phyloP scores from a whole-genome alignment of 768 basidiomycete genomes.

The Calocera viscosa region DNA sequence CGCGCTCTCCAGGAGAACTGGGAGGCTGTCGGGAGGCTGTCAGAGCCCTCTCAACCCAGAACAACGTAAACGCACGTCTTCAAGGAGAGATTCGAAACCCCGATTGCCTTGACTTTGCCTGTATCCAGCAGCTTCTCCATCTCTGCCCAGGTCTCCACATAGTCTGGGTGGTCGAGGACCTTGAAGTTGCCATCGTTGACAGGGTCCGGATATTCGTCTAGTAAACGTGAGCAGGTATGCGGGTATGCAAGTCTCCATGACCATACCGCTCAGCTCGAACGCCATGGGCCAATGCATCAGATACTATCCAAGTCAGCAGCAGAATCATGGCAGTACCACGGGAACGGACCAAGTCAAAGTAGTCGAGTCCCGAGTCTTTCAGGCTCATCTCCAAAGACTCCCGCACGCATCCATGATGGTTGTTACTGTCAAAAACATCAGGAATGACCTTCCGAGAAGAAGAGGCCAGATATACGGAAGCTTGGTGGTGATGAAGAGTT shows the following conservation, averaged over 20 bases:
- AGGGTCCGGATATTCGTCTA: conserved; percentile 15
- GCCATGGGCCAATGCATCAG: conserved; percentile 33
- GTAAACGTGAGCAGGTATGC: background rate
- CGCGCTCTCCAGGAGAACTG: conserved; percentile 29
- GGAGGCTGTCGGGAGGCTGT: background rate
- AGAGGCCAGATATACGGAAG: conserved; percentile 17
- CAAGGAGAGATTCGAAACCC: conserved; percentile 19
- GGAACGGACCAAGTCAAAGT: conserved; percentile 34
- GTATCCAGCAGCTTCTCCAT: conserved; percentile 28
- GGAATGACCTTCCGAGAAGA: background rate
- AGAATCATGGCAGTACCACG: background rate
- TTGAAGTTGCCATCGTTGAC: conserved; percentile 14
- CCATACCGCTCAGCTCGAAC: conserved; percentile 14
- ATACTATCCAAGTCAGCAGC: conserved; percentile 20
- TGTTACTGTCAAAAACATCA: conserved; percentile 28
- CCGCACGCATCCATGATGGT: conserved; percentile 30
- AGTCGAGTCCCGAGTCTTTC: conserved; percentile 32
- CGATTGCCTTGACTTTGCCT: conserved; percentile 7
- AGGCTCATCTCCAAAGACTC: conserved; percentile 35
- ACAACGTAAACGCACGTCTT: conserved; percentile 28
- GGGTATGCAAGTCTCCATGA: conserved; percentile 15
- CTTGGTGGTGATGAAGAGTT: conserved; percentile 43
- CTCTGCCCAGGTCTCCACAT: conserved; percentile 29
- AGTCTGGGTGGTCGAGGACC: conserved; percentile 23
- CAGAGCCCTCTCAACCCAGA: background rate